A percentile compares a stretch with the other conserved stretches of the same genome.
phyloP scores from a whole-genome alignment of 495 filamentous ascomycete genomes.

The Staphylotrichum tortipilum region DNA sequence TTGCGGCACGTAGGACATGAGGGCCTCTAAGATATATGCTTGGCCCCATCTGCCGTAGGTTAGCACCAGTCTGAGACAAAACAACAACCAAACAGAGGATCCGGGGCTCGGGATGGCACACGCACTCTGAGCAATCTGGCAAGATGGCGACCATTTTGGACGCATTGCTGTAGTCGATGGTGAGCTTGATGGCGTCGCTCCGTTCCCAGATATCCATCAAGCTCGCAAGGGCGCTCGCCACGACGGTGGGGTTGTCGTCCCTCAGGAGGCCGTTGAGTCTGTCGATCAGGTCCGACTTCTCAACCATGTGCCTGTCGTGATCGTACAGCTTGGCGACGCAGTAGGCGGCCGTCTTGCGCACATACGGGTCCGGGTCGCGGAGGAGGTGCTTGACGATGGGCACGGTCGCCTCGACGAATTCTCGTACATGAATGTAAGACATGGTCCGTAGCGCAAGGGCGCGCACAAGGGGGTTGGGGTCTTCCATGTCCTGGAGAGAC shows the following conservation, averaged over 20 bases:
- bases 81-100: too few species aligned
- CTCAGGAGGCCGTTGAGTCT: constrained; percentile 79
- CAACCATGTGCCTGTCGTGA: constrained; percentile 84
- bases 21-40: constrained; percentile 94
- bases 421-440: constrained; percentile 93
- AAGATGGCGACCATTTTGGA: constrained; percentile 96
- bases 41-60: constrained; percentile 75
- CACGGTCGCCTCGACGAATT: constrained; percentile 89
- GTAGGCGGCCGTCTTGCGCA: constrained; percentile 94
- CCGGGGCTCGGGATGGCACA: too few species aligned
- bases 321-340: constrained; percentile 97
- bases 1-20: constrained; percentile 97
- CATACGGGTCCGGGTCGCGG: constrained; percentile 85
- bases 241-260: constrained; percentile 95
- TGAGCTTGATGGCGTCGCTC: constrained; percentile 93
- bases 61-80: constrained; percentile 10
- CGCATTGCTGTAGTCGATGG: constrained; percentile 93
- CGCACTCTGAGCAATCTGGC: constrained; percentile 93
- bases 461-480: constrained; percentile 84
- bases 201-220: constrained; percentile 98
- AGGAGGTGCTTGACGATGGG: constrained; percentile 75
- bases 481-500: constrained; percentile 75
- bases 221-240: constrained; percentile 83
- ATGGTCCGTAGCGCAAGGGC: constrained; percentile 91
- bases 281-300: constrained; percentile 86